These are phyloP conservation scores for Parachaetomium inaequale DNA, from an alignment of 495 filamentous ascomycete genomes.

Conservation along the genomic window DNA sequence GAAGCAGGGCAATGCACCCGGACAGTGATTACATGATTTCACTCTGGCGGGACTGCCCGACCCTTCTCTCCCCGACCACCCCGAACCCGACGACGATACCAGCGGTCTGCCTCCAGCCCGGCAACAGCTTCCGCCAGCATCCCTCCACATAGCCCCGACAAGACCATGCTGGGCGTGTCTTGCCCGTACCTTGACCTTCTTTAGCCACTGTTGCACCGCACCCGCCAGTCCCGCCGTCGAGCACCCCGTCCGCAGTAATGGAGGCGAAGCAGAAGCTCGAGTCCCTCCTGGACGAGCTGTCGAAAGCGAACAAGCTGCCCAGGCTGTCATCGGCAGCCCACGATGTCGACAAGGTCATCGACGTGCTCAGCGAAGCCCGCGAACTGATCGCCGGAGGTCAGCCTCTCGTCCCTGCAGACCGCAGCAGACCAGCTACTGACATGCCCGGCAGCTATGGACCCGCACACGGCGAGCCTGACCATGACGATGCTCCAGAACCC, in stretches of 20 bases:
- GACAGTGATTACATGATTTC: no score
- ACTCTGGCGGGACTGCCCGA: no score
- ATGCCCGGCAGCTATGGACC: conserved; percentile 50
- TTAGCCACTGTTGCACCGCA: background rate
- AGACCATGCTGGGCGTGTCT: background rate
- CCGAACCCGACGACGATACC: no score
- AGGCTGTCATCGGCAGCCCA: conserved; percentile 67
- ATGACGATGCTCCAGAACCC: conserved; percentile 83
- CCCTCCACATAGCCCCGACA: background rate
- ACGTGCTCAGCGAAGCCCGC: conserved; percentile 67
- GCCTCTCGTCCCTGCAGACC: background rate
- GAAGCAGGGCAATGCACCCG: no score
- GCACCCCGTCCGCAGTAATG: conserved; percentile 1
- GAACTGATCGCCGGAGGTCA: conserved; percentile 65
- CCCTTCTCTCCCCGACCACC: no score
- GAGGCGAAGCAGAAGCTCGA: conserved; percentile 22
- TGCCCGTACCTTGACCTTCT: conserved; percentile 4
- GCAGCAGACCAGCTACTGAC: background rate
- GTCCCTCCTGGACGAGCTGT: conserved; percentile 65
- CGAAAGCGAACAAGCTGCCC: conserved; percentile 62
- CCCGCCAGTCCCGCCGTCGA: background rate
- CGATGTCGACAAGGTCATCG: conserved; percentile 77
- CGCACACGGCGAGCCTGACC: conserved; percentile 62
- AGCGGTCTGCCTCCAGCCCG: background rate
- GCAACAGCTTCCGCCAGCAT: background rate